phyloP scores from a whole-genome alignment of 495 filamentous ascomycete genomes.

The Trichoderma gamsii region DNA sequence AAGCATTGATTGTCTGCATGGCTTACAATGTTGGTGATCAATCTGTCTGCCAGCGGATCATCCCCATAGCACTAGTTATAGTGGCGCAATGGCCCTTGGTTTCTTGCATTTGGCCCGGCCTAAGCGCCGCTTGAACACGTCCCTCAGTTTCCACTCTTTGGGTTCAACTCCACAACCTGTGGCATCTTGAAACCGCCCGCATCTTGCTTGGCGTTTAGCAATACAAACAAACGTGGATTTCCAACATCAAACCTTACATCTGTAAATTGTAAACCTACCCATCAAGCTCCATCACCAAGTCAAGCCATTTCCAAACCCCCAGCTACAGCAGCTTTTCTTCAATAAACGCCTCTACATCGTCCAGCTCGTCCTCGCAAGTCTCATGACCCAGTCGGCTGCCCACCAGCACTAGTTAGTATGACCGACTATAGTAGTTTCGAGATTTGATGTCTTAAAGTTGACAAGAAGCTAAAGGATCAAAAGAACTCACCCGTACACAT shows the following conservation, averaged over 20 bases:
- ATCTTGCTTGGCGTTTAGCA: too few relatives aligned
- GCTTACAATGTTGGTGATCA: too few relatives aligned
- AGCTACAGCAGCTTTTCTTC: constrained; percentile 49
- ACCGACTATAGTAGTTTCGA: neutral
- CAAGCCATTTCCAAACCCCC: constrained; percentile 26
- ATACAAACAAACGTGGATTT: neutral
- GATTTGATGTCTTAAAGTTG: neutral
- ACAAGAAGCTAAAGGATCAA: neutral
- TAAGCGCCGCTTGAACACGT: neutral
- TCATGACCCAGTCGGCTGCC: constrained; percentile 63
- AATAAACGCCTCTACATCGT: constrained; percentile 72
- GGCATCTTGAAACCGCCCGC: too few relatives aligned
- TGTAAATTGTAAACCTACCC: neutral
- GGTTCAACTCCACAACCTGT: neutral
- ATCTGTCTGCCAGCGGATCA: neutral
- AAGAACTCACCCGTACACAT: constrained; percentile 58
- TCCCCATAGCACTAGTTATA: neutral
- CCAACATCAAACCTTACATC: neutral
- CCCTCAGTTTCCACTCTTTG: too few relatives aligned
- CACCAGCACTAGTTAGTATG: constrained; percentile 19
- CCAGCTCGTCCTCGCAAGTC: constrained; percentile 67
- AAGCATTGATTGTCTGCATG: too few relatives aligned
- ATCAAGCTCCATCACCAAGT: neutral
- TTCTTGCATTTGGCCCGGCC: constrained; percentile 3
- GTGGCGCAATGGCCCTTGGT: neutral